These are phyloP conservation scores for Pseudozyma thailandica DNA, from an alignment of 1,284 basidiomycete genomes.

Conservation along the genomic window DNA sequence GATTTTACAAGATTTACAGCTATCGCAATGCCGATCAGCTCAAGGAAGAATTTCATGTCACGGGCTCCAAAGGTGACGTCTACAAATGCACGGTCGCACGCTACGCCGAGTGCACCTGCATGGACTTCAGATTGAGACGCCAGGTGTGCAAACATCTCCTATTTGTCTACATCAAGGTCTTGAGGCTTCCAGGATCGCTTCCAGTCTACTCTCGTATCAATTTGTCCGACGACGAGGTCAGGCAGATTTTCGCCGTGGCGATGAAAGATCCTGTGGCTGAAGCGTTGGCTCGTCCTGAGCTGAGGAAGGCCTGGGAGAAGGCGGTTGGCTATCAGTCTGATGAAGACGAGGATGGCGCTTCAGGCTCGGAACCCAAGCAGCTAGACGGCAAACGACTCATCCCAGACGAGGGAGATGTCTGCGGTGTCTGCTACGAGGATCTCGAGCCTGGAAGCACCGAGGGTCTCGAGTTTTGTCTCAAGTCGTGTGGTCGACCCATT, in stretches of 20 bases:
- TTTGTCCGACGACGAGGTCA: constrained; percentile 15
- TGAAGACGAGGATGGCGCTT: background rate
- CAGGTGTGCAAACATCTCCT: constrained; percentile 41
- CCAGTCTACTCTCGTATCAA: constrained; percentile 18
- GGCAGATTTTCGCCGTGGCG: constrained; percentile 25
- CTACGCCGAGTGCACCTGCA: constrained; percentile 27
- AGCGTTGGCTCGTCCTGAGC: constrained; percentile 25
- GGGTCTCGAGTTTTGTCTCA: constrained; percentile 40
- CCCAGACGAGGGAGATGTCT: constrained; percentile 38
- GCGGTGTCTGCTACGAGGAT: constrained; percentile 49
- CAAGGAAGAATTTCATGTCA: constrained; percentile 33
- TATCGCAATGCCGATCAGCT: constrained; percentile 11
- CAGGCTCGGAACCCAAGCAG: background rate
- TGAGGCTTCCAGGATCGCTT: constrained; percentile 27
- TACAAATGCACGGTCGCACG: constrained; percentile 35
- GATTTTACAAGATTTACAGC: constrained; percentile 40
- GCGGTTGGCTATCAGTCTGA: constrained; percentile 26
- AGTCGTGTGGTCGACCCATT: constrained; percentile 44
- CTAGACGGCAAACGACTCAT: constrained; percentile 28
- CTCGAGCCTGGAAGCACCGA: constrained; percentile 33
- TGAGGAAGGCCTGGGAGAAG: constrained; percentile 36
- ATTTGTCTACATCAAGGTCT: constrained; percentile 45
- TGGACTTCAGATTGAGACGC: constrained; percentile 27
- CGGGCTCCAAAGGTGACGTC: constrained; percentile 39
- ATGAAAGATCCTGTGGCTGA: constrained; percentile 25